These are phyloP conservation scores for Basipetospora chlamydospora DNA, from an alignment of 2,329 filamentous ascomycete species.

Conservation along the genomic window DNA sequence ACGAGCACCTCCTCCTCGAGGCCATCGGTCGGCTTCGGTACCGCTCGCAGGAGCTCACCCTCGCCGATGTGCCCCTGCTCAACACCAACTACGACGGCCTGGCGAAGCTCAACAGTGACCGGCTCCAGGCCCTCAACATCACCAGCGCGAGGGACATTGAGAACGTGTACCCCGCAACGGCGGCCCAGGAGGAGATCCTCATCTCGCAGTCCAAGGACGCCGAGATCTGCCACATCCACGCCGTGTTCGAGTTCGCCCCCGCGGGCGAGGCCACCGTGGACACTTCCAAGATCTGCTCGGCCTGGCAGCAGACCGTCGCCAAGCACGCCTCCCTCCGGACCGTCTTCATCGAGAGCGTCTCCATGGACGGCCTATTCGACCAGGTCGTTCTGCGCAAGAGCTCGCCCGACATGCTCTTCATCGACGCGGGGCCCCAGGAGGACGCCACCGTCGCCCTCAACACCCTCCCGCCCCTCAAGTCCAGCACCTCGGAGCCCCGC, in stretches of 20 bases:
- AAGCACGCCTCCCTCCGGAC: constrained; percentile 31
- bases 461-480: constrained; percentile 26
- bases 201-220: constrained; percentile 27
- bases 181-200: constrained; percentile 33
- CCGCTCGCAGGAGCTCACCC: constrained; percentile 31
- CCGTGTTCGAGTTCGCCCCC: constrained; percentile 31
- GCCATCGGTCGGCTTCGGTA: constrained; percentile 25
- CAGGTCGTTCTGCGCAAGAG: constrained; percentile 31
- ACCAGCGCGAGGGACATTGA: constrained; percentile 29
- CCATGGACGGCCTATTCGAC: constrained; percentile 32
- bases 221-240: constrained; percentile 27
- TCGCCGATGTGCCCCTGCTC: constrained; percentile 33
- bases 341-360: constrained; percentile 35
- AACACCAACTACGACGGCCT: constrained; percentile 32
- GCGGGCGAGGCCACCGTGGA: constrained; percentile 23
- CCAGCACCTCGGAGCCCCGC: constrained; percentile 23
- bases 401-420: constrained; percentile 37
- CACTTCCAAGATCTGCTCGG: constrained; percentile 27
- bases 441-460: constrained; percentile 23
- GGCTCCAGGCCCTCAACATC: constrained; percentile 25
- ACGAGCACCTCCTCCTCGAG: constrained; percentile 30
- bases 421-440: constrained; percentile 27
- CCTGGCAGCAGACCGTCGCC: constrained; percentile 34
- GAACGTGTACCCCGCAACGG: constrained; percentile 31
- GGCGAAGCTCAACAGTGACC: constrained; percentile 25